These are phyloP conservation scores for Pythium guiyangense DNA, from an alignment of 352 stramenopile genomes.

Conservation along the genomic window DNA sequence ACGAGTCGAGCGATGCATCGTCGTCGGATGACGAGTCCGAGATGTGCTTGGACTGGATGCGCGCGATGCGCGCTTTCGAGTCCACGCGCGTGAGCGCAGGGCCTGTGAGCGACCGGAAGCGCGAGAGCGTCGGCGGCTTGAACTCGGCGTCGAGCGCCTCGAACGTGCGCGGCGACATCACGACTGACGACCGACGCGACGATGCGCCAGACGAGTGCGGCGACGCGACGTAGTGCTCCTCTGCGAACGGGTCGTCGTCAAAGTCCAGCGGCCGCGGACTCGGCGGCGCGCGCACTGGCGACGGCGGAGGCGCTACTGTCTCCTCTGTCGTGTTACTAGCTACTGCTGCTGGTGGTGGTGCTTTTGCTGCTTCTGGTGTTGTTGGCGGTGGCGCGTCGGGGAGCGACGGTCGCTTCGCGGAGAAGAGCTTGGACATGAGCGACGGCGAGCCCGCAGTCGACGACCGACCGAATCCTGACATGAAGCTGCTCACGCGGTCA, in stretches of 20 bases:
- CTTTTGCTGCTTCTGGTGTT: too few species aligned
- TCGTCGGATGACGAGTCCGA: constrained; percentile 36
- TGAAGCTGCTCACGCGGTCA: constrained; percentile 5
- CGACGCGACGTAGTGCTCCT: constrained; percentile 11
- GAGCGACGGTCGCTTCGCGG: constrained; percentile 11
- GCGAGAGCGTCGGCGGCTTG: constrained; percentile 17
- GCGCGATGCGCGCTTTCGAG: constrained; percentile 16
- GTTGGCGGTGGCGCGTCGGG: not conserved
- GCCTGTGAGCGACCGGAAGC: constrained; percentile 9
- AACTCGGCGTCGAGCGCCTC: constrained; percentile 18
- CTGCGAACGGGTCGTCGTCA: constrained; percentile 13
- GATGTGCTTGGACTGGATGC: constrained; percentile 13
- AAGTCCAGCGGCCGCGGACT: constrained; percentile 4
- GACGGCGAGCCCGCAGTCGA: constrained; percentile 4
- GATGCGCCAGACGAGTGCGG: constrained; percentile 11
- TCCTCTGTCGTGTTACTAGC: not conserved
- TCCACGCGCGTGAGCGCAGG: constrained; percentile 9
- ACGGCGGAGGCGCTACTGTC: not conserved
- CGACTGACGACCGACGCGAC: constrained; percentile 15
- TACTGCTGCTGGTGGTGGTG: too few species aligned
- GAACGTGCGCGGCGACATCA: constrained; percentile 18
- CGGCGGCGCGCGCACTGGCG: not conserved
- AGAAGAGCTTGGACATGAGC: constrained; percentile 19
- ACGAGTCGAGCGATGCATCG: constrained; percentile 26
- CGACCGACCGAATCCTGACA: constrained; percentile 12